Evolutionary conservation across 192 early-diverging fungal species (phyloP).

Genomic region (Podochytrium sp.): DNA sequence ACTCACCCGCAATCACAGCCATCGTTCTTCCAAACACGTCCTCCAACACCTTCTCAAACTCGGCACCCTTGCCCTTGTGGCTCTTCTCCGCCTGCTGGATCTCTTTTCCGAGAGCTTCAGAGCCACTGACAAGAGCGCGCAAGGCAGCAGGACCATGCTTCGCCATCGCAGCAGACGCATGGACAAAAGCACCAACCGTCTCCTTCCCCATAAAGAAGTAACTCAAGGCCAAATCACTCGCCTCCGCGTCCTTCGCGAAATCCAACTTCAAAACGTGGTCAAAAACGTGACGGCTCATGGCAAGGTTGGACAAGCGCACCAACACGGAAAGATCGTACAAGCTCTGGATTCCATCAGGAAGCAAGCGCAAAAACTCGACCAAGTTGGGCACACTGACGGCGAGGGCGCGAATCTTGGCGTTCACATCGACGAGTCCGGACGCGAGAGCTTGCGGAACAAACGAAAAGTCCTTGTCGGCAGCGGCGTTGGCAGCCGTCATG

Average conservation of each 20-base stretch:
- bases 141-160: background rate
- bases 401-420: background rate
- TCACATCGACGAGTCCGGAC: background rate
- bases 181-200: background rate
- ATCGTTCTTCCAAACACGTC: background rate
- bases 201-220: slow-evolving; percentile 19
- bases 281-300: background rate
- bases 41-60: background rate
- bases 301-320: background rate
- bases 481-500: background rate
- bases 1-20: background rate
- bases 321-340: background rate
- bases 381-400: background rate
- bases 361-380: slow-evolving; percentile 6
- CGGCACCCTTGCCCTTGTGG: background rate
- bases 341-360: background rate
- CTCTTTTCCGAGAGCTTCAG: slow-evolving; percentile 19
- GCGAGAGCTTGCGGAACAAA: slow-evolving; percentile 7
- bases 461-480: background rate
- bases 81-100: background rate
- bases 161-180: background rate
- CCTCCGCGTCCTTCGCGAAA: background rate
- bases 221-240: background rate
- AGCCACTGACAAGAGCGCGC: background rate
- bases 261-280: slow-evolving; percentile 10